phyloP scores from a whole-genome alignment of 176 grass and related monocot species.

The Hyparrhenia diplandra region DNA sequence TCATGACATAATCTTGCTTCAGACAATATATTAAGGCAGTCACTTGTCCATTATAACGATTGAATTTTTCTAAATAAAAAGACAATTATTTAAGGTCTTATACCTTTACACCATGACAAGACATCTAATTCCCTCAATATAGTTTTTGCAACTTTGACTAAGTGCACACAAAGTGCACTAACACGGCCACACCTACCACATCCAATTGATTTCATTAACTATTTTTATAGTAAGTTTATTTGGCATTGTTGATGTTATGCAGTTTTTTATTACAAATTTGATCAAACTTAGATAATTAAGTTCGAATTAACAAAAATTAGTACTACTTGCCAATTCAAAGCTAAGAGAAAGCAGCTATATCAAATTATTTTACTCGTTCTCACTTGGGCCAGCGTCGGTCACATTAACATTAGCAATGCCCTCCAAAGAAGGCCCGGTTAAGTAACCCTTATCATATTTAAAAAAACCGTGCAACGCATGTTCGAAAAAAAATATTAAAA shows the following conservation, averaged over 20 bases:
- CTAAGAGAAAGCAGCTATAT: neutral
- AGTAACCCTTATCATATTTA: too few relatives aligned
- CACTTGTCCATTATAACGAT: neutral
- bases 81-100: neutral
- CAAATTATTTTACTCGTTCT: neutral
- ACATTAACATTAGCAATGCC: too few relatives aligned
- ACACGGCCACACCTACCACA: neutral
- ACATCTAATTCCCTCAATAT: neutral
- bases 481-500: too few relatives aligned
- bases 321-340: too few relatives aligned
- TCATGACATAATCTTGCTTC: neutral
- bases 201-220: neutral
- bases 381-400: neutral
- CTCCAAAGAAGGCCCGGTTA: neutral
- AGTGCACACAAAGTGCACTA: neutral
- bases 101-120: neutral
- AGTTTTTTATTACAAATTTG: neutral
- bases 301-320: neutral
- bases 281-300: neutral
- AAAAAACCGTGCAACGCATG: too few relatives aligned
- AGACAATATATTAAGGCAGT: neutral
- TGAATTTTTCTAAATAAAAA: neutral
- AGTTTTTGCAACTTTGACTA: neutral
- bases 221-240: neutral
- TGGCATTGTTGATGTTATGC: neutral